phyloP scores from a whole-genome alignment of 1,284 basidiomycete species.

The Heliocybe sulcata region DNA sequence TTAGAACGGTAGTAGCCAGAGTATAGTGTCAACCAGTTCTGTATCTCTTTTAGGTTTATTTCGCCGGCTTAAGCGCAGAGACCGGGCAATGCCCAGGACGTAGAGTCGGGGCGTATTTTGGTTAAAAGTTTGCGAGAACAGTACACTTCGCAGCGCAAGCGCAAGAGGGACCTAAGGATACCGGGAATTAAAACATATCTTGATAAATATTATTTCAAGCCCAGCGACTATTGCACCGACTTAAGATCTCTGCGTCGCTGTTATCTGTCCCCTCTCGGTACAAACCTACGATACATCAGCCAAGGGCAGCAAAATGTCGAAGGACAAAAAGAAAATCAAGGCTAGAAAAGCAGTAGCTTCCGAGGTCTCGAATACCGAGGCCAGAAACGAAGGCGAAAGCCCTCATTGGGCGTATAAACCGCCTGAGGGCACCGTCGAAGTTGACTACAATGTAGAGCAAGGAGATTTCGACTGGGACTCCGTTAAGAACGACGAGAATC shows the following conservation, averaged over 20 bases:
- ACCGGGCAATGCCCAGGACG: no score
- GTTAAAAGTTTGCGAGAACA: no score
- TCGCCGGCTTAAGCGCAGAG: no score
- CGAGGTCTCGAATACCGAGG: neutral
- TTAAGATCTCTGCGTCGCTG: neutral
- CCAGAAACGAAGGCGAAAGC: constrained; percentile 41
- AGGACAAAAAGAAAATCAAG: neutral
- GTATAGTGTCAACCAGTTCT: no score
- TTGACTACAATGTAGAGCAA: constrained; percentile 35
- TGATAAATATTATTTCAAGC: no score
- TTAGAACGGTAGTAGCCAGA: no score
- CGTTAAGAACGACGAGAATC: constrained; percentile 47
- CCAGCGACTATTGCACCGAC: no score
- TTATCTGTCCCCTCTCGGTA: neutral
- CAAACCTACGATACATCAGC: neutral
- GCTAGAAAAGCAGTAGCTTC: neutral
- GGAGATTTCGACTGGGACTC: constrained; percentile 64
- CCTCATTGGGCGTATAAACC: constrained; percentile 48
- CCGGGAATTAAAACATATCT: no score
- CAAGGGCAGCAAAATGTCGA: neutral
- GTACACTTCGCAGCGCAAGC: no score
- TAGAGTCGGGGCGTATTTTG: no score
- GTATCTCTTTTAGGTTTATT: no score
- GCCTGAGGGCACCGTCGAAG: constrained; percentile 36
- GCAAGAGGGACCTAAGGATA: no score